These are phyloP conservation scores for Rhododendron simsii DNA, from an alignment of 148 eudicot species.

Conservation along the genomic window DNA sequence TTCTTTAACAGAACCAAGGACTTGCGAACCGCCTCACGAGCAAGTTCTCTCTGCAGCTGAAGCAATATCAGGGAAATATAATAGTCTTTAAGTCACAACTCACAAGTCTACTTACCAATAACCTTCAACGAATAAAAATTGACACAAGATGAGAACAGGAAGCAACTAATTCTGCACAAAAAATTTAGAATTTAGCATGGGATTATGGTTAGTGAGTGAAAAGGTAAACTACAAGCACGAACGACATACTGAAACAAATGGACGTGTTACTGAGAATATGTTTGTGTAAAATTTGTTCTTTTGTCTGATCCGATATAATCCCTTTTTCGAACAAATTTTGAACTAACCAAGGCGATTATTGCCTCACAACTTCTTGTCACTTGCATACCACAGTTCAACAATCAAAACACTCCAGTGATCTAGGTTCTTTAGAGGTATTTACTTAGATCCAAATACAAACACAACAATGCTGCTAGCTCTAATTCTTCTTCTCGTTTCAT, in stretches of 20 bases:
- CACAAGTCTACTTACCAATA: neutral
- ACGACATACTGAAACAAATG: neutral
- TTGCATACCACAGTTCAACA: neutral
- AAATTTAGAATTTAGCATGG: neutral
- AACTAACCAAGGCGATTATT: neutral
- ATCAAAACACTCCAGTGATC: neutral
- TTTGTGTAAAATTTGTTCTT: neutral
- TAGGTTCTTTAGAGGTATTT: neutral
- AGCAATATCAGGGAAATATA: neutral
- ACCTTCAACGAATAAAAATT: neutral
- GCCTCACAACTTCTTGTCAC: neutral
- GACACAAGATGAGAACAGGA: neutral
- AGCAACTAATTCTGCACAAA: neutral
- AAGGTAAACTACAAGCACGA: neutral
- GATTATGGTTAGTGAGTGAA: neutral
- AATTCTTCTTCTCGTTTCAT: neutral
- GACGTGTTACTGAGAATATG: neutral
- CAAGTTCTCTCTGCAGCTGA: slow-evolving; percentile 84
- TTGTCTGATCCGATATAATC: neutral
- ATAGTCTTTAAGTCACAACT: neutral
- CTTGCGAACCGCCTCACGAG: slow-evolving; percentile 92
- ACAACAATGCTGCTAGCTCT: neutral
- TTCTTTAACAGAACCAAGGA: slow-evolving; percentile 86
- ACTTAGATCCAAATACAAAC: neutral
- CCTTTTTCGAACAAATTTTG: neutral